These are phyloP conservation scores for Hyphochytrium catenoides DNA, from an alignment of 352 stramenopile species.

Conservation along the genomic window DNA sequence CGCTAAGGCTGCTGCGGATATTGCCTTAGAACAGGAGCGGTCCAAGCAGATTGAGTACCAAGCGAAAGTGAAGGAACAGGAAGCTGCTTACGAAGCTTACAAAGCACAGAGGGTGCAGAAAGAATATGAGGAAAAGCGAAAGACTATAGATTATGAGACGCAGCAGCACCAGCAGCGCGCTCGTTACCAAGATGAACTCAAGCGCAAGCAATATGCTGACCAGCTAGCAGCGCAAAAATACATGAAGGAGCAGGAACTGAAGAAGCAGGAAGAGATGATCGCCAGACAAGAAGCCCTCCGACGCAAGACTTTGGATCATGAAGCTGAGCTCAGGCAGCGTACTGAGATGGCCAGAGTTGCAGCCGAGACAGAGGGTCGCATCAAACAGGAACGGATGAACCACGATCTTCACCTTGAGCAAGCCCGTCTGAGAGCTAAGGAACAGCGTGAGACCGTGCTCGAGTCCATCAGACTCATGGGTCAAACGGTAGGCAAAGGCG, in stretches of 20 bases:
- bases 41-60: constrained; percentile 81
- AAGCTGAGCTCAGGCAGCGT: constrained; percentile 77
- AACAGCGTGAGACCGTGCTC: constrained; percentile 78
- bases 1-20: constrained; percentile 74
- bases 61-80: constrained; percentile 71
- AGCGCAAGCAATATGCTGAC: constrained; percentile 93
- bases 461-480: constrained; percentile 83
- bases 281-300: constrained; percentile 81
- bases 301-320: constrained; percentile 90
- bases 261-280: constrained; percentile 96
- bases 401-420: constrained; percentile 93
- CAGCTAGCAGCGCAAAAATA: constrained; percentile 85
- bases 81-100: constrained; percentile 75
- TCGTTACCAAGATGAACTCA: constrained; percentile 95
- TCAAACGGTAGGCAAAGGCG: constrained; percentile 71
- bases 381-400: constrained; percentile 92
- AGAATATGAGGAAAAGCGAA: constrained; percentile 83
- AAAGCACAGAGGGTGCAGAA: constrained; percentile 84
- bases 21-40: constrained; percentile 82
- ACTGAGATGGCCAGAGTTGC: constrained; percentile 86
- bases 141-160: constrained; percentile 89
- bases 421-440: constrained; percentile 68
- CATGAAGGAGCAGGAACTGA: constrained; percentile 84
- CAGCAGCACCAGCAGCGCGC: constrained; percentile 85
- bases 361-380: constrained; percentile 80